Conservation (phyloP, 768 basidiomycete genomes). For the Sutorius australiensis region DNA sequence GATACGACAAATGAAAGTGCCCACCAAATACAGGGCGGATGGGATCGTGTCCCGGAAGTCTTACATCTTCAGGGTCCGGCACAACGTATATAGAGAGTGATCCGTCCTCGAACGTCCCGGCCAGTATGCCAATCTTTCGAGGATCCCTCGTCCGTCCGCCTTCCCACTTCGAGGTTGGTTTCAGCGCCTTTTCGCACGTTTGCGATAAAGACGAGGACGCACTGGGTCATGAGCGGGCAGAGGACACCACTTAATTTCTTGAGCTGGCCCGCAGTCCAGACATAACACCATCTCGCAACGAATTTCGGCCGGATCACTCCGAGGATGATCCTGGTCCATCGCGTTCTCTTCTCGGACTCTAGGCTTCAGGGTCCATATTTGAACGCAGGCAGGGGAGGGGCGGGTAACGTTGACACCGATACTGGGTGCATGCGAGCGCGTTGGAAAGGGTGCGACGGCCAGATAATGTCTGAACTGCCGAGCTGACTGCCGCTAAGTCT, state of each 20-base stretch:
- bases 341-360: constrained; percentile 4
- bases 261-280: constrained; percentile 72
- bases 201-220: constrained; percentile 14
- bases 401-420: constrained; percentile 58
- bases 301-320: constrained; percentile 35
- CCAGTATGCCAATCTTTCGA: constrained; percentile 78
- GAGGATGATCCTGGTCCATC: constrained; percentile 25
- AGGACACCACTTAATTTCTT: constrained; percentile 91
- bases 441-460: constrained; percentile 74
- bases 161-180: constrained; percentile 15
- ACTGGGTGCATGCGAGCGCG: constrained; percentile 56
- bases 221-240: constrained; percentile 70
- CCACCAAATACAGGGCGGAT: constrained; percentile 48
- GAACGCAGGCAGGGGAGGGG: constrained; percentile 66
- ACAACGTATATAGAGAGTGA: constrained; percentile 73
- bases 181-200: background rate
- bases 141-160: constrained; percentile 17
- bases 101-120: constrained; percentile 85
- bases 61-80: constrained; percentile 67
- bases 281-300: constrained; percentile 84
- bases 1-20: constrained; percentile 13
- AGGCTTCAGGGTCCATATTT: constrained; percentile 72
- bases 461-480: constrained; percentile 70
- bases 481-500: constrained; percentile 33
- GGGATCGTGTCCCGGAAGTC: constrained; percentile 23